Conservation (phyloP, 805 yeast genomes). For the Zygosaccharomyces kombuchaensis region DNA sequence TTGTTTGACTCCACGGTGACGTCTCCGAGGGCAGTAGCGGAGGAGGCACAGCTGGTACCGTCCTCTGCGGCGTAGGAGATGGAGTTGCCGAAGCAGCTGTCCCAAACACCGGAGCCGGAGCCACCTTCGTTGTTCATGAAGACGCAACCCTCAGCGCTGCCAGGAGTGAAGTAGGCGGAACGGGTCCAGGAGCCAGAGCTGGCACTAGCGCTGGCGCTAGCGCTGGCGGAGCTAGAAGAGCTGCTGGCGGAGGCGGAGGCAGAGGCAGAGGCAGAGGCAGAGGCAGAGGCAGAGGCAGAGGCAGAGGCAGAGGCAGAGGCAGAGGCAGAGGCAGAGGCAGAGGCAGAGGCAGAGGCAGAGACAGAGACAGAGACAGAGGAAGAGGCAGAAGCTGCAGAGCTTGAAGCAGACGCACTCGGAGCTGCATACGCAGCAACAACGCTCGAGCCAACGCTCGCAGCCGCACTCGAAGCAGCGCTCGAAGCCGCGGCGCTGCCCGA, state of each 20-base stretch:
- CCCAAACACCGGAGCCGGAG: conserved; percentile 83
- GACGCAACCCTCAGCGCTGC: conserved; percentile 63
- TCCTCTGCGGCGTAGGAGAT: conserved; percentile 77
- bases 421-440: conserved; percentile 24
- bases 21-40: conserved; percentile 64
- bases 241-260: no score
- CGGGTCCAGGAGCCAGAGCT: conserved; percentile 64
- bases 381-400: conserved; percentile 18
- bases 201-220: conserved; percentile 37
- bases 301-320: conserved; percentile 14
- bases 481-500: conserved; percentile 8
- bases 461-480: conserved; percentile 25
- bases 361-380: conserved; percentile 8
- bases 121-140: conserved; percentile 92
- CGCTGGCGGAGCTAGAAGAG: conserved; percentile 30
- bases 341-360: conserved; percentile 25
- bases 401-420: not conserved
- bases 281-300: conserved; percentile 18
- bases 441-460: conserved; percentile 24
- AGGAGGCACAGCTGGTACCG: conserved; percentile 67
- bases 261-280: conserved; percentile 31
- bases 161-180: conserved; percentile 69
- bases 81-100: conserved; percentile 84
- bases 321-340: conserved; percentile 20
- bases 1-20: conserved; percentile 64